phyloP scores from a whole-genome alignment of 352 stramenopile genomes.

The Pythium aquatile region DNA sequence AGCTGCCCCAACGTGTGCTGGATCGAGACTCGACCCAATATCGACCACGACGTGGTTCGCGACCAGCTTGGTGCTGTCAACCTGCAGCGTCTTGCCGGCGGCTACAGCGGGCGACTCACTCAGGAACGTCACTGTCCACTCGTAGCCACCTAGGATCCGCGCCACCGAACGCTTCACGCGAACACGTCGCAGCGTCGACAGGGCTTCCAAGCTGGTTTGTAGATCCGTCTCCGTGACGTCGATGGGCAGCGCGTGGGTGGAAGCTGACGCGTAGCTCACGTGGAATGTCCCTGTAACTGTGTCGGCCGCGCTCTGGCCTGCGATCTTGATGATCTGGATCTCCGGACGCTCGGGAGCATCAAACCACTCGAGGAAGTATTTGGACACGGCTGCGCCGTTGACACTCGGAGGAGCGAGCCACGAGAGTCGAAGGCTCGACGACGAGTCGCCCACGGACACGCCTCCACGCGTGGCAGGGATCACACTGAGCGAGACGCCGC shows the following conservation, averaged over 20 bases:
- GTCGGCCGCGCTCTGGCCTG: conserved; percentile 34
- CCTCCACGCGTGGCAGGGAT: conserved; percentile 25
- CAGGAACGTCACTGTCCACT: conserved; percentile 81
- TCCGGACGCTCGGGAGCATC: conserved; percentile 45
- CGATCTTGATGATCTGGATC: conserved; percentile 71
- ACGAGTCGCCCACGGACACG: conserved; percentile 39
- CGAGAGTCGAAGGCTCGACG: conserved; percentile 41
- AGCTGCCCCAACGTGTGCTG: conserved; percentile 42
- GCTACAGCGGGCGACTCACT: conserved; percentile 44
- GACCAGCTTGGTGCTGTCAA: conserved; percentile 39
- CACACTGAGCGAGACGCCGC: conserved; percentile 56
- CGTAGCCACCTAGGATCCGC: conserved; percentile 43
- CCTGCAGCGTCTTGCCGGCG: conserved; percentile 38
- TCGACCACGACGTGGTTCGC: conserved; percentile 32
- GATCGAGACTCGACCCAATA: conserved; percentile 44
- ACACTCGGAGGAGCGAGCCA: conserved; percentile 46
- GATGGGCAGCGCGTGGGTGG: conserved; percentile 51
- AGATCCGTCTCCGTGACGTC: conserved; percentile 62
- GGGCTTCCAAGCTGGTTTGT: conserved; percentile 52
- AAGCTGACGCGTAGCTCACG: conserved; percentile 50
- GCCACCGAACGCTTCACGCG: conserved; percentile 64
- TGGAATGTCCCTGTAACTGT: conserved; percentile 73
- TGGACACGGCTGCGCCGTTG: conserved; percentile 52
- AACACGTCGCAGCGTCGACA: conserved; percentile 66
- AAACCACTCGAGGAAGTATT: conserved; percentile 80